These are phyloP conservation scores for Trypanosoma rangeli DNA, from an alignment of 208 protist species.

Conservation along the genomic window DNA sequence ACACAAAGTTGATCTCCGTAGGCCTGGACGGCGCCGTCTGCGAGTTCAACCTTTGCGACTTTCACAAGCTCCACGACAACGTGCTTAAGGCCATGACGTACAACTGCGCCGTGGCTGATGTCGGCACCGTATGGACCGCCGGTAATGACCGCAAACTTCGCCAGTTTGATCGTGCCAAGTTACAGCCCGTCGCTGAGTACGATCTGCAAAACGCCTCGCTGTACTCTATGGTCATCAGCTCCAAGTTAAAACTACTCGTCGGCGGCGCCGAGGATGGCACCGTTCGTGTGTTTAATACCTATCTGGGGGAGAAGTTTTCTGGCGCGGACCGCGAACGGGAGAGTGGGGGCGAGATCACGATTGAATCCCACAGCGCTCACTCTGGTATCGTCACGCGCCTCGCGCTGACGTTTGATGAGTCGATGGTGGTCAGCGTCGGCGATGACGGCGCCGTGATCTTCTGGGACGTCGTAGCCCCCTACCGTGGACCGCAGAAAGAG, in stretches of 20 bases:
- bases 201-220: slow-evolving; percentile 76
- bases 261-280: slow-evolving; percentile 92
- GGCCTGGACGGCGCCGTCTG: slow-evolving; percentile 96
- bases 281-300: slow-evolving; percentile 91
- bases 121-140: slow-evolving; percentile 89
- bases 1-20: slow-evolving; percentile 89
- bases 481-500: slow-evolving; percentile 74
- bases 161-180: slow-evolving; percentile 76
- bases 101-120: slow-evolving; percentile 83
- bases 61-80: slow-evolving; percentile 92
- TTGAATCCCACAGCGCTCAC: slow-evolving; percentile 88
- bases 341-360: slow-evolving; percentile 57
- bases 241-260: slow-evolving; percentile 93
- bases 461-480: slow-evolving; percentile 90
- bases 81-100: slow-evolving; percentile 93
- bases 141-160: slow-evolving; percentile 93
- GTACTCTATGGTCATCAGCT: slow-evolving; percentile 83
- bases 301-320: slow-evolving; percentile 78
- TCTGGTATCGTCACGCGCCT: slow-evolving; percentile 82
- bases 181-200: slow-evolving; percentile 66
- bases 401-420: slow-evolving; percentile 90
- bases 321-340: slow-evolving; percentile 36
- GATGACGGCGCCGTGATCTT: slow-evolving; percentile 93
- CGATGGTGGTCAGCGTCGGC: slow-evolving; percentile 91
- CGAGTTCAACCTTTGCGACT: slow-evolving; percentile 93